Evolutionary conservation across 2,329 filamentous ascomycete species (phyloP), one percentile per base, ranked within the genome.

Genomic region (Pseudocercospora macadamiae): DNA sequence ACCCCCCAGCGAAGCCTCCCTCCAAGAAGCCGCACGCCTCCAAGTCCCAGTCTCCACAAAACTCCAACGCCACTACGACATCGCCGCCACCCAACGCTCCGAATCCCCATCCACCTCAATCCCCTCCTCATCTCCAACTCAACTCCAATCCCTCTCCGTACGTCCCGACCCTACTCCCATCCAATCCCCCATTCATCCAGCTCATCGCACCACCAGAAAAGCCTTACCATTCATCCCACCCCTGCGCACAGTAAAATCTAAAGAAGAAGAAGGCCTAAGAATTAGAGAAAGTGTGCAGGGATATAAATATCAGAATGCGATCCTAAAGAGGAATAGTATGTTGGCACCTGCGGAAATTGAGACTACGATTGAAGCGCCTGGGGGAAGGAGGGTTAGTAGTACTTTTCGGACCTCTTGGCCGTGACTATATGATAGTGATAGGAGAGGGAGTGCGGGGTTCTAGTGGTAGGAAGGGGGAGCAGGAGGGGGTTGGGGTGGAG

Each of bases 381-480:
- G 47, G 3, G 47, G 47, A 5, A 49, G 47, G 47, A 30, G 47
- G 6, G 47, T 49, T 8, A 49, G 47, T 49, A 49, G 26, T 34
- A 49, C 47, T 19, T 49, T 49, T 49, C 47, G 47, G 1, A 34
- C 25, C 2, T 30, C 25, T 49, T 49, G 47, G 47, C 47, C 47
- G 47, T 49, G 28, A 34, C 47, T 49, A 34, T 32, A 47, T 47
- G 42, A n/a, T n/a, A n/a, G n/a, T n/a, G n/a, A n/a, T n/a, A n/a
- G n/a, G n/a, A n/a, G n/a, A n/a, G n/a, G n/a, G n/a, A n/a, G n/a
- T n/a, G n/a, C n/a, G n/a, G n/a, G n/a, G n/a, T n/a, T n/a, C n/a
- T n/a, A n/a, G n/a, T n/a, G n/a, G n/a, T n/a, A n/a, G n/a, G n/a
- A n/a, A n/a, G n/a, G n/a, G n/a, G n/a, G n/a, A n/a, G n/a, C n/a